phyloP scores from a whole-genome alignment of 352 stramenopile species.

The Pythium brachiatum region DNA sequence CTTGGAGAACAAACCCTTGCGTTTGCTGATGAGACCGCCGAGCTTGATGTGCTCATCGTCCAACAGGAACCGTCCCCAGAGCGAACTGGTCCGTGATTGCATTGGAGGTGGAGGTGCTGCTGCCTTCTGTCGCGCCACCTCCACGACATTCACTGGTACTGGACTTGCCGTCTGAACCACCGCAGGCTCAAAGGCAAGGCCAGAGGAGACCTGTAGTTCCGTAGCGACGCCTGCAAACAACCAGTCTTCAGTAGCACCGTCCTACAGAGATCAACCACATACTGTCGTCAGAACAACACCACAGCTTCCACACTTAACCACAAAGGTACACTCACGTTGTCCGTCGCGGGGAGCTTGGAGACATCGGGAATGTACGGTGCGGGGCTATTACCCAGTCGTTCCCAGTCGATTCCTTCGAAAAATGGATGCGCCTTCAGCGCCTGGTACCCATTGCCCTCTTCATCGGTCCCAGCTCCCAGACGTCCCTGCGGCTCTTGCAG shows the following conservation, averaged over 20 bases:
- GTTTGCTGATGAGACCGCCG: conserved; percentile 82
- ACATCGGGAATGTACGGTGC: conserved; percentile 67
- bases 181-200: conserved; percentile 63
- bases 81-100: conserved; percentile 66
- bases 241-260: conserved; percentile 87
- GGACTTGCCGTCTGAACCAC: conserved; percentile 33
- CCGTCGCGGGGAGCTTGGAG: conserved; percentile 52
- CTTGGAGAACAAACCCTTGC: conserved; percentile 88
- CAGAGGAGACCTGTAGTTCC: conserved; percentile 84
- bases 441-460: conserved; percentile 73
- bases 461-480: conserved; percentile 66
- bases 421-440: conserved; percentile 77
- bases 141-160: conserved; percentile 70
- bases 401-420: conserved; percentile 83
- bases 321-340: conserved; percentile 62
- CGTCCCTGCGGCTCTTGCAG: conserved; percentile 68
- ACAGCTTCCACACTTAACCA: no score
- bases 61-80: conserved; percentile 86
- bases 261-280: conserved; percentile 33
- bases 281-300: no score
- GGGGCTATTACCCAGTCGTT: conserved; percentile 40
- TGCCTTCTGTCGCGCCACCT: conserved; percentile 77
- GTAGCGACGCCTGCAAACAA: conserved; percentile 85
- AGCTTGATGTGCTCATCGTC: conserved; percentile 89
- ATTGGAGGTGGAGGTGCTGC: conserved; percentile 50